Evolutionary conservation across 2,329 filamentous ascomycete genomes (phyloP).

Genomic region (Sarocladium kiliense): DNA sequence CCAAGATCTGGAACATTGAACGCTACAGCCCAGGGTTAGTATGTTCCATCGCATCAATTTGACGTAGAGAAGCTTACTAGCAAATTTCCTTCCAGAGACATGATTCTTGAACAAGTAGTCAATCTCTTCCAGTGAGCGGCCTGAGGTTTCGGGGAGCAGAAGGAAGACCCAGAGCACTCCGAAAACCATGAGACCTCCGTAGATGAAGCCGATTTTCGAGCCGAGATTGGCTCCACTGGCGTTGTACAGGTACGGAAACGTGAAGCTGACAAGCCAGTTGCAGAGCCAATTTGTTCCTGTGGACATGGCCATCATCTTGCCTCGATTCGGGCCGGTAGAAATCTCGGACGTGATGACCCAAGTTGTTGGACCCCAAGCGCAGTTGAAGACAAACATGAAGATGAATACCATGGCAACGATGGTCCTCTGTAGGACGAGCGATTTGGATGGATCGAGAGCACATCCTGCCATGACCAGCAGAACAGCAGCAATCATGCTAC

Average conservation of each 20-base stretch:
- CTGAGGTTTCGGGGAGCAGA: constrained; percentile 13
- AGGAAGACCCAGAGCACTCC: constrained; percentile 12
- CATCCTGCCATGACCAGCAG: neutral
- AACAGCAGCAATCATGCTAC: neutral
- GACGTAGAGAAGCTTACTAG: constrained; percentile 1
- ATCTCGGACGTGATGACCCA: constrained; percentile 17
- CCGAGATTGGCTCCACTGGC: constrained; percentile 5
- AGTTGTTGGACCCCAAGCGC: constrained; percentile 14
- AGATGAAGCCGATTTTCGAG: constrained; percentile 24
- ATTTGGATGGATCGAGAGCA: neutral
- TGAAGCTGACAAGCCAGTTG: constrained; percentile 14
- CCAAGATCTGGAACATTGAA: neutral
- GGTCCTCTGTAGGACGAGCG: constrained; percentile 15
- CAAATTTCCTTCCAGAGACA: constrained; percentile 30
- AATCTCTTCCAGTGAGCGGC: constrained; percentile 13
- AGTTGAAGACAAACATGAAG: constrained; percentile 15
- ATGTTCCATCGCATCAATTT: neutral
- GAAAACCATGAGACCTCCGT: constrained; percentile 12
- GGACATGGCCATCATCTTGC: constrained; percentile 15
- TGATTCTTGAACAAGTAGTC: constrained; percentile 46
- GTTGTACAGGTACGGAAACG: constrained; percentile 15
- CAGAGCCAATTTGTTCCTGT: constrained; percentile 15
- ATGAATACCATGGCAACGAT: constrained; percentile 16
- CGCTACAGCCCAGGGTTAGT: neutral
- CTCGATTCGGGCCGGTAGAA: constrained; percentile 16